These are phyloP conservation scores for Ophiostoma sp. DNA, from an alignment of 2,329 filamentous ascomycete species.

Conservation along the genomic window DNA sequence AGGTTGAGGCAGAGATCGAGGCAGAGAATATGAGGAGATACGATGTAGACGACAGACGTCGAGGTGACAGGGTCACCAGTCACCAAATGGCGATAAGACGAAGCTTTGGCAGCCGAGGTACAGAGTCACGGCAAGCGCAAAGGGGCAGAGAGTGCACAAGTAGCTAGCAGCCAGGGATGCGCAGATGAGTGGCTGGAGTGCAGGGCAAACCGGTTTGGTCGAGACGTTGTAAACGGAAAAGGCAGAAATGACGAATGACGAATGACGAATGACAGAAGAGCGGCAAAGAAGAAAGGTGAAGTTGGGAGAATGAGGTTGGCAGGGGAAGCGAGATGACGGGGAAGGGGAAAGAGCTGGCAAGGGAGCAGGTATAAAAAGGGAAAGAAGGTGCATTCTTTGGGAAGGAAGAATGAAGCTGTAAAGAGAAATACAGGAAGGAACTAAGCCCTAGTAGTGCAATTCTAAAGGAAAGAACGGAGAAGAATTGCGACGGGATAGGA, in stretches of 20 bases:
- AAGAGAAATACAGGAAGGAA: neutral
- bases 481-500: neutral
- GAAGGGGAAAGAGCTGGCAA: neutral
- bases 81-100: neutral
- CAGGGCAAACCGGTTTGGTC: neutral
- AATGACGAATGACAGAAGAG: neutral
- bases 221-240: neutral
- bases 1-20: neutral
- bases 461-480: neutral
- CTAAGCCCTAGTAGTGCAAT: neutral
- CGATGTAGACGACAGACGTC: neutral
- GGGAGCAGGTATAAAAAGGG: constrained; percentile 3
- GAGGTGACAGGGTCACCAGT: neutral
- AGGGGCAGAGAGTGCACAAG: neutral
- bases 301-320: neutral
- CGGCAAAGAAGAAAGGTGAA: neutral
- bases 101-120: neutral
- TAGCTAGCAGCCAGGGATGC: neutral
- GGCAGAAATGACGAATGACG: neutral
- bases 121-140: neutral
- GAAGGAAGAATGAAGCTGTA: neutral
- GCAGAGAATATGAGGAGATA: neutral
- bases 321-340: neutral
- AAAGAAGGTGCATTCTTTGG: neutral
- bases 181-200: neutral